Percentiles rank a stretch among this genome's conserved stretches.
Conservation (phyloP, 495 filamentous ascomycete species). For the Aspergillus heteromorphus region DNA sequence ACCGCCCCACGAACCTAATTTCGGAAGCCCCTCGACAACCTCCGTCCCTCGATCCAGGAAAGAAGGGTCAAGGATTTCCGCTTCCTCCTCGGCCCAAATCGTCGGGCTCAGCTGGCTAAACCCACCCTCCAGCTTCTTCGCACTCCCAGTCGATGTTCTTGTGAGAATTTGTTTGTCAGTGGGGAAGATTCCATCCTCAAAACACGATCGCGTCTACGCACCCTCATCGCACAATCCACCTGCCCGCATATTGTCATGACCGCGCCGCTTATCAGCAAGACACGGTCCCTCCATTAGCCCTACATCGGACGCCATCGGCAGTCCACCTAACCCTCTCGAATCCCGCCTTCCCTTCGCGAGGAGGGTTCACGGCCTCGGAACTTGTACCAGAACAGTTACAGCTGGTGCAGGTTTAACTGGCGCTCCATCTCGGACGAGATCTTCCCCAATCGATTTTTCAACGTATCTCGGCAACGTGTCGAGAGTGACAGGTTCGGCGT, state of each 20-base stretch:
- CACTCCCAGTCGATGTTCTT: background rate
- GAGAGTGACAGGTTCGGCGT: conserved; percentile 47
- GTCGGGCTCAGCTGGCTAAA: background rate
- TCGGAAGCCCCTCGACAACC: conserved; percentile 23
- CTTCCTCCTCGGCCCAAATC: conserved; percentile 1
- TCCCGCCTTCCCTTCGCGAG: background rate
- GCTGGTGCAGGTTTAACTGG: conserved; percentile 9
- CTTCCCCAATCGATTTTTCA: conserved; percentile 9
- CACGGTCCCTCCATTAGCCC: background rate
- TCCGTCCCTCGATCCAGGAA: conserved; percentile 22
- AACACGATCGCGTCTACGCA: conserved; percentile 15
- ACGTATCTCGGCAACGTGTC: conserved; percentile 45
- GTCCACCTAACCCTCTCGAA: background rate
- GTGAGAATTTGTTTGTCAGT: conserved; percentile 3
- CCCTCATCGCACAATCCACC: conserved; percentile 36
- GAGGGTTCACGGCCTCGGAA: background rate
- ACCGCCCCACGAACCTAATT: conserved; percentile 33
- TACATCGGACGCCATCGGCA: background rate
- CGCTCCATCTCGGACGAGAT: conserved; percentile 22
- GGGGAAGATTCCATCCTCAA: conserved; percentile 3
- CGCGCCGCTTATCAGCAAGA: conserved; percentile 20
- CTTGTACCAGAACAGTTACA: conserved; percentile 8
- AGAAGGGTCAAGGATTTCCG: background rate
- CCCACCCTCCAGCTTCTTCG: background rate
- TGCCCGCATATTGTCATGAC: conserved; percentile 36